phyloP scores from a whole-genome alignment of 495 filamentous ascomycete species.

The Elaphomyces granulatus region DNA sequence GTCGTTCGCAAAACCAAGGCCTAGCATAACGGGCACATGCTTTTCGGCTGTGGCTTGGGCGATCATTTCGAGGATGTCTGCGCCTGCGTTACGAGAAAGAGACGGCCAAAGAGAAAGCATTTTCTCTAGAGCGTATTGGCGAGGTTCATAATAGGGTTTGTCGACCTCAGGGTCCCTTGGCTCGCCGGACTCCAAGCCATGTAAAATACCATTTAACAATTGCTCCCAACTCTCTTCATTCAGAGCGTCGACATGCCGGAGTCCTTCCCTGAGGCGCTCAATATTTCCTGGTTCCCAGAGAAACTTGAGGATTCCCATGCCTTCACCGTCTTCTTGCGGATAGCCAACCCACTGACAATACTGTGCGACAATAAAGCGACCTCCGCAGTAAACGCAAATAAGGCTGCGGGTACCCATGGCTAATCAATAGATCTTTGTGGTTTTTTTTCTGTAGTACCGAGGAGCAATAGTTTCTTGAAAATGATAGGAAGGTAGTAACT shows the following conservation, averaged over 20 bases:
- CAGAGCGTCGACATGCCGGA: conserved; percentile 3
- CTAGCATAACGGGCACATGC: neutral
- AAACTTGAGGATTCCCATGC: conserved; percentile 5
- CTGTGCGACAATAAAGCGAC: conserved; percentile 9
- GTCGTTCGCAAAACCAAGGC: neutral
- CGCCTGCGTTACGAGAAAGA: conserved; percentile 3
- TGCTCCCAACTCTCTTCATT: conserved; percentile 2
- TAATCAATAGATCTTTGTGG: too few species aligned
- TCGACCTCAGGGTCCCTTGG: too few species aligned
- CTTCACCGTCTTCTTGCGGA: conserved; percentile 6
- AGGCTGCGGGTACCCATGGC: conserved; percentile 6
- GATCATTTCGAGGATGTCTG: conserved; percentile 5
- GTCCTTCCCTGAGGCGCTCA: conserved; percentile 6
- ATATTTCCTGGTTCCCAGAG: conserved; percentile 8
- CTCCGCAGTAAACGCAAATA: conserved; percentile 4
- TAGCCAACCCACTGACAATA: conserved; percentile 11
- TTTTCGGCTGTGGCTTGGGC: conserved; percentile 1
- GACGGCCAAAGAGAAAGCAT: neutral
- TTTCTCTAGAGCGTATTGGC: too few species aligned
- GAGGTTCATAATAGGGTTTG: too few species aligned
- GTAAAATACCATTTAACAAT: too few species aligned
- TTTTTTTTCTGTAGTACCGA: too few species aligned
- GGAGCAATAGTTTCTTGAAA: too few species aligned
- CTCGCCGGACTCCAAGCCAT: too few species aligned
- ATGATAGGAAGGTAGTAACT: too few species aligned